These are phyloP conservation scores for Metschnikowia kofuensis DNA, from an alignment of 805 yeast genomes.

Conservation along the genomic window DNA sequence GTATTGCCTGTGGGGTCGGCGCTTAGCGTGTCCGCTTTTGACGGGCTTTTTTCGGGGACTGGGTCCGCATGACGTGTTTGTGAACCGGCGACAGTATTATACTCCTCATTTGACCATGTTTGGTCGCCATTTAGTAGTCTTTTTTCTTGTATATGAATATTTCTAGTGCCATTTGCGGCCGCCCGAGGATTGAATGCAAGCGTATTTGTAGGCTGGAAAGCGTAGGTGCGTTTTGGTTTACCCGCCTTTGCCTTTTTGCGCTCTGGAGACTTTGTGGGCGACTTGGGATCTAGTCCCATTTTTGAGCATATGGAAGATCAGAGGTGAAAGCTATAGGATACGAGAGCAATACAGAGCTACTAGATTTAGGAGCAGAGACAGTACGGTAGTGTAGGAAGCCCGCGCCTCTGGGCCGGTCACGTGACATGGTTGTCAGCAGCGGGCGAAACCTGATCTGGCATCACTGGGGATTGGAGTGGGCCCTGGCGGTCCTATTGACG, in stretches of 20 bases:
- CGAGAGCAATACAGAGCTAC: too few relatives aligned
- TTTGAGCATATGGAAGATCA: background rate
- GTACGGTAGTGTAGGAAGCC: too few relatives aligned
- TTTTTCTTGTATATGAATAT: background rate
- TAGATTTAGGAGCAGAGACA: too few relatives aligned
- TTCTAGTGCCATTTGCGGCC: background rate
- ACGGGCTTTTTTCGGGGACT: background rate
- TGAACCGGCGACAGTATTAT: background rate
- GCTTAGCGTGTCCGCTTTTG: background rate
- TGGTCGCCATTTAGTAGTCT: background rate
- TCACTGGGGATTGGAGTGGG: too few relatives aligned
- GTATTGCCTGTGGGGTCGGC: background rate
- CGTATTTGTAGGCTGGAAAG: conserved; percentile 34
- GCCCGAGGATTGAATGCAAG: conserved; percentile 19
- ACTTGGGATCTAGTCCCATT: conserved; percentile 1
- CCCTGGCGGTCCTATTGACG: too few relatives aligned
- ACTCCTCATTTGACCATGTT: background rate
- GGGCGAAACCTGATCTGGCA: too few relatives aligned
- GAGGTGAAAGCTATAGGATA: too few relatives aligned
- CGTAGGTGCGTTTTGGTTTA: conserved; percentile 23
- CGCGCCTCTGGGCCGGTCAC: too few relatives aligned
- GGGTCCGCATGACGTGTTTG: background rate
- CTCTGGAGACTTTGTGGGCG: conserved; percentile 9
- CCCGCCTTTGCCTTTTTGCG: conserved; percentile 15
- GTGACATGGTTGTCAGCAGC: too few relatives aligned